Evolutionary conservation across 345 rosid genomes (phyloP).

Genomic region (Brassica carinata): DNA sequence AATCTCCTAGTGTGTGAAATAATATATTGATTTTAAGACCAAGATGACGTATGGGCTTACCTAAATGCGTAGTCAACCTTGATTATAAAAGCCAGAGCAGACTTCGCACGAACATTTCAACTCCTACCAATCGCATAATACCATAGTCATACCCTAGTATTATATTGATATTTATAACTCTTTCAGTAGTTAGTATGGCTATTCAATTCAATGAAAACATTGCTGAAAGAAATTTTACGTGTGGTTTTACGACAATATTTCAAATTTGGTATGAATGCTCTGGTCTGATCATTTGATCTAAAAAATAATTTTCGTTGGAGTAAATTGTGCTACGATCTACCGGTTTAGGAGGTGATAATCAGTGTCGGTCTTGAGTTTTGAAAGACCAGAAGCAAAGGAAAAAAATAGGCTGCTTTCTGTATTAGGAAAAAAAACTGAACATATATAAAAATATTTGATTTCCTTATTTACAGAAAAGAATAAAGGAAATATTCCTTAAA

Average conservation of each 20-base stretch:
- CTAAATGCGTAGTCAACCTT: constrained; percentile 26
- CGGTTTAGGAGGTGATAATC: background rate
- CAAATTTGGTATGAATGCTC: background rate
- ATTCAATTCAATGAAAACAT: background rate
- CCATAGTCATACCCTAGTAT: background rate
- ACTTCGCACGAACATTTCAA: constrained; percentile 36
- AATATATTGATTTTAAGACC: constrained; percentile 22
- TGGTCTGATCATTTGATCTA: background rate
- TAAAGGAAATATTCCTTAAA: no score
- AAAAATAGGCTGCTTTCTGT: no score
- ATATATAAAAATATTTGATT: no score
- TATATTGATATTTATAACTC: constrained; percentile 7
- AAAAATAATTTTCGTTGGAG: background rate
- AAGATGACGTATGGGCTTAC: constrained; percentile 43
- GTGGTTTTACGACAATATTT: background rate
- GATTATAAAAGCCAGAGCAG: constrained; percentile 28
- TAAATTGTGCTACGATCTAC: background rate
- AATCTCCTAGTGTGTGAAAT: constrained; percentile 13
- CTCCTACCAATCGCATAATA: constrained; percentile 20
- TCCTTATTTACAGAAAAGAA: no score
- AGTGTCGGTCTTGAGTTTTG: no score
- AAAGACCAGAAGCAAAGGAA: no score
- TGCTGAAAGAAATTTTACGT: background rate
- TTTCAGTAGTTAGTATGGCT: background rate
- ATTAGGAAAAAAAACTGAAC: no score